phyloP scores from a whole-genome alignment of 495 filamentous ascomycete species.

The Hamigera avellanea region DNA sequence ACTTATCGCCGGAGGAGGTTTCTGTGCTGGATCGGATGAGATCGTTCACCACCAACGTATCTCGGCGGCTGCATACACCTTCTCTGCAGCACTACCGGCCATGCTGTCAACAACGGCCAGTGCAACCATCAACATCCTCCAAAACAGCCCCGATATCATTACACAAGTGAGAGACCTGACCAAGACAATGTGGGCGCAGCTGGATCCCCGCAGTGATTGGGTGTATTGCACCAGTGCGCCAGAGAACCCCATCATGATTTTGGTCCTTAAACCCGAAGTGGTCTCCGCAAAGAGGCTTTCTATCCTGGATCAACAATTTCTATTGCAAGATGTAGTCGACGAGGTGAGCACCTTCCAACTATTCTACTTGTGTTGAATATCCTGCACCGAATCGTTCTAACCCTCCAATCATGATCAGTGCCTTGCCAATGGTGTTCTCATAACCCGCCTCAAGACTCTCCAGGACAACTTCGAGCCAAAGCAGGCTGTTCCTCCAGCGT shows the following conservation, averaged over 20 bases:
- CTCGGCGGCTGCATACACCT: constrained; percentile 81
- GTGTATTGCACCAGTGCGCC: constrained; percentile 67
- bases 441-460: constrained; percentile 72
- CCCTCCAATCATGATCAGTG: constrained; percentile 29
- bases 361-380: background rate
- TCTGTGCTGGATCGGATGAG: constrained; percentile 82
- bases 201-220: constrained; percentile 92
- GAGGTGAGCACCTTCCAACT: constrained; percentile 58
- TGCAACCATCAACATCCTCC: constrained; percentile 73
- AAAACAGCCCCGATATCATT: constrained; percentile 71
- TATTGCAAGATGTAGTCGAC: constrained; percentile 85
- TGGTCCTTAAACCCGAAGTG: constrained; percentile 78
- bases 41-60: constrained; percentile 94
- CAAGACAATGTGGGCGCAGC: constrained; percentile 67
- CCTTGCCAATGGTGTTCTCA: constrained; percentile 74
- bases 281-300: constrained; percentile 55
- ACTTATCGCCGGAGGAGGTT: constrained; percentile 85
- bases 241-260: constrained; percentile 78
- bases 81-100: constrained; percentile 86
- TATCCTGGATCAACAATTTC: constrained; percentile 64
- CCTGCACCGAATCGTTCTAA: constrained; percentile 6
- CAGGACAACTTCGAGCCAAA: constrained; percentile 53
- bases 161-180: constrained; percentile 68
- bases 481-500: constrained; percentile 56
- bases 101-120: constrained; percentile 90